These are phyloP conservation scores for Phytophthora multivora DNA, from an alignment of 352 stramenopile genomes.

Conservation along the genomic window DNA sequence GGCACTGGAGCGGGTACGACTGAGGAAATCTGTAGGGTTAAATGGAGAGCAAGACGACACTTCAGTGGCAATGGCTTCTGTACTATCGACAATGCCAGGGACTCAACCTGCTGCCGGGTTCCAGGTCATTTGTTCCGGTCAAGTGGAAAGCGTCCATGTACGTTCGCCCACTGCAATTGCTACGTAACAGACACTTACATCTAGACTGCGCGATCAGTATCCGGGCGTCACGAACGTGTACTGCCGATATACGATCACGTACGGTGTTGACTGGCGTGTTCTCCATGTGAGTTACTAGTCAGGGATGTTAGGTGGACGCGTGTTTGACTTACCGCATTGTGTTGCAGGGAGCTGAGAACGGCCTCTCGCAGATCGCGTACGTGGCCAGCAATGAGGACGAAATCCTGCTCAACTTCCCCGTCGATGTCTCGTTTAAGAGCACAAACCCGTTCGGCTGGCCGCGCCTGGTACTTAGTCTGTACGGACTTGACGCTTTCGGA, in stretches of 20 bases:
- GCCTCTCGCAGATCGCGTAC: slow-evolving; percentile 90
- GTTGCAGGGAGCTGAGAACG: slow-evolving; percentile 70
- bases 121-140: slow-evolving; percentile 63
- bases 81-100: slow-evolving; percentile 7
- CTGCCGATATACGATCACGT: slow-evolving; percentile 92
- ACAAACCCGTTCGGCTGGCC: slow-evolving; percentile 96
- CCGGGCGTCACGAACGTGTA: slow-evolving; percentile 88
- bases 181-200: background rate
- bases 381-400: slow-evolving; percentile 48
- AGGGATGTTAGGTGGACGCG: background rate
- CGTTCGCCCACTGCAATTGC: background rate
- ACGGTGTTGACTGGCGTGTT: slow-evolving; percentile 93
- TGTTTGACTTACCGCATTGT: slow-evolving; percentile 1
- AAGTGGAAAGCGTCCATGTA: slow-evolving; percentile 66
- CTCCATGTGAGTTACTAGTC: slow-evolving; percentile 77
- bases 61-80: background rate
- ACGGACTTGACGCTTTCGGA: slow-evolving; percentile 90
- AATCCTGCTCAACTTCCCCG: slow-evolving; percentile 95
- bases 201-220: slow-evolving; percentile 44
- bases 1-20: slow-evolving; percentile 26
- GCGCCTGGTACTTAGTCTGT: slow-evolving; percentile 88
- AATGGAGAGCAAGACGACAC: background rate
- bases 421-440: slow-evolving; percentile 96
- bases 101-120: slow-evolving; percentile 43
- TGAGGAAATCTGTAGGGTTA: slow-evolving; percentile 1